Evolutionary conservation across 108 stramenopile genomes (phyloP).

Genomic region (Fistulifera pelliculosa): DNA sequence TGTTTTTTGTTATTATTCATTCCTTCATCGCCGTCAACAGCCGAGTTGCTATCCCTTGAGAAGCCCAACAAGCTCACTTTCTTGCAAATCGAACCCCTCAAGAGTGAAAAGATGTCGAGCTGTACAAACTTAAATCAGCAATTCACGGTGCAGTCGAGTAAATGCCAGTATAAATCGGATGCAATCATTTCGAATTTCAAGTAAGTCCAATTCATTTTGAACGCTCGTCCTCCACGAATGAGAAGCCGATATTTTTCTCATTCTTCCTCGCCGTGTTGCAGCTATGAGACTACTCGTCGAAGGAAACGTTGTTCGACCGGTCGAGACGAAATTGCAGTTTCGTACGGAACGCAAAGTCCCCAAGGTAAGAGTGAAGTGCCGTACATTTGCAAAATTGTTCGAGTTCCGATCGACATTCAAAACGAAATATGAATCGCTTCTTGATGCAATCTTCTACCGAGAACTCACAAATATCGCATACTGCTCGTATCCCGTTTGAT

Average conservation of each 20-base stretch:
- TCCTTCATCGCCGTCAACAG: no score
- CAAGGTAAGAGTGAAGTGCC: no score
- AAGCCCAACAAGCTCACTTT: no score
- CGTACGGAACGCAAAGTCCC: conserved; percentile 83
- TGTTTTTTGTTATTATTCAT: no score
- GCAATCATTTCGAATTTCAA: conserved; percentile 84
- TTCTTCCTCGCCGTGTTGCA: conserved; percentile 10
- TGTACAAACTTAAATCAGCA: conserved; percentile 27
- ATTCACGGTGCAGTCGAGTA: conserved; percentile 71
- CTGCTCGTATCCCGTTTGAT: no score
- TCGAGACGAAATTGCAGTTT: conserved; percentile 76
- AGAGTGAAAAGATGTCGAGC: no score
- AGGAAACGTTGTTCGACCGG: conserved; percentile 72
- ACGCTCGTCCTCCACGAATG: background rate
- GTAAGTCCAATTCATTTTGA: conserved; percentile 30
- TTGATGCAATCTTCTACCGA: no score
- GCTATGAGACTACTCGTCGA: conserved; percentile 89
- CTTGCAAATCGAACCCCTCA: no score
- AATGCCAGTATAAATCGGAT: conserved; percentile 86
- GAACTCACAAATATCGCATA: background rate
- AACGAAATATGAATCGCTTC: no score
- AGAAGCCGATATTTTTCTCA: conserved; percentile 3
- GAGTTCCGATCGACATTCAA: background rate
- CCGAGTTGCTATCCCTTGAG: no score
- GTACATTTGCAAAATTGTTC: background rate